Conservation (phyloP, 768 basidiomycete genomes). For the Suillus subluteus region DNA sequence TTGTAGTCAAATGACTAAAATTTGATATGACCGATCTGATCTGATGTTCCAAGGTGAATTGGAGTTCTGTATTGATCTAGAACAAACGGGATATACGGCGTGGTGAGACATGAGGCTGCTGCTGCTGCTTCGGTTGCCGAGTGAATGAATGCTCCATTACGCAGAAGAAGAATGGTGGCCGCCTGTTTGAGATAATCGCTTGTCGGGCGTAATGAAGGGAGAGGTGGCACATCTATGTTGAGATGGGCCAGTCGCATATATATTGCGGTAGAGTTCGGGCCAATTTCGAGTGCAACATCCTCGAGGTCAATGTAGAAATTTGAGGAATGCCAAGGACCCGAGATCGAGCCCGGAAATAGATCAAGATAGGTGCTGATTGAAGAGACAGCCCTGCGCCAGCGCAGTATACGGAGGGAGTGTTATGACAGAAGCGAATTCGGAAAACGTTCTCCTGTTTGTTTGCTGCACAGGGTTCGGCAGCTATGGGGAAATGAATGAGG, state of each 20-base stretch:
- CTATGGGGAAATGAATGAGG: slow-evolving; percentile 25
- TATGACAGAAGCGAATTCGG: slow-evolving; percentile 19
- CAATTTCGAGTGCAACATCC: slow-evolving; percentile 11
- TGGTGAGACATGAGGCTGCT: slow-evolving; percentile 2
- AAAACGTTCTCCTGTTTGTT: slow-evolving; percentile 23
- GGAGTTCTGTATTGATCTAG: not conserved
- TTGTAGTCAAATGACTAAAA: slow-evolving; percentile 6
- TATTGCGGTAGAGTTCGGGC: slow-evolving; percentile 19
- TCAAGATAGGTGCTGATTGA: slow-evolving; percentile 18
- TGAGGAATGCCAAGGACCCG: slow-evolving; percentile 18
- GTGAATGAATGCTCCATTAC: slow-evolving; percentile 4
- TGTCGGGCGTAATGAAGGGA: slow-evolving; percentile 7
- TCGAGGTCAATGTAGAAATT: slow-evolving; percentile 15
- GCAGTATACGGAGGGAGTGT: slow-evolving; percentile 14
- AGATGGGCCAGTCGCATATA: slow-evolving; percentile 17
- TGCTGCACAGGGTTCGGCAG: slow-evolving; percentile 18
- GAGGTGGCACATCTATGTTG: slow-evolving; percentile 18
- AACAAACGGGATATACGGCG: not conserved
- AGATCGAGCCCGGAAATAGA: slow-evolving; percentile 13
- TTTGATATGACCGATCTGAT: slow-evolving; percentile 5
- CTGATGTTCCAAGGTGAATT: slow-evolving; percentile 7
- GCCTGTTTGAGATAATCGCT: slow-evolving; percentile 9
- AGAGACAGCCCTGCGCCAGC: slow-evolving; percentile 18
- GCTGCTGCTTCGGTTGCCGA: not conserved
- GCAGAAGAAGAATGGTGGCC: slow-evolving; percentile 1